Conservation (phyloP, 2,329 filamentous ascomycete genomes). For the Exophiala xenobiotica region DNA sequence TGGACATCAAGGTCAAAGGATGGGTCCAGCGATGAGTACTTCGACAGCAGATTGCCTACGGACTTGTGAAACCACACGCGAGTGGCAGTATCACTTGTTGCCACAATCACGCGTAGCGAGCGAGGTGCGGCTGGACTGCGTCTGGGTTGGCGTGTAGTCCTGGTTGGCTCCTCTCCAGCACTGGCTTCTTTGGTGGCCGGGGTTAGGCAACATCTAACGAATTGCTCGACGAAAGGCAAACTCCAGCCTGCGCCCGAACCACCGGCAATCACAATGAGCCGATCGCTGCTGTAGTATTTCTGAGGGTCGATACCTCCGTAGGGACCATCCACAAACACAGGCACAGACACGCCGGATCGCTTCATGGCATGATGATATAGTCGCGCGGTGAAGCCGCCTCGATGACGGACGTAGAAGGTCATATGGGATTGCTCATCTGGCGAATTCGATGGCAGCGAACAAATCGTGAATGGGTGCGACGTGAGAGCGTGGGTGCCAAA, state of each 20-base stretch:
- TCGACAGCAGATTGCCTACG: slow-evolving; percentile 33
- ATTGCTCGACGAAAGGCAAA: slow-evolving; percentile 48
- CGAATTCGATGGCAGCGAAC: slow-evolving; percentile 45
- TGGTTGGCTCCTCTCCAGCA: slow-evolving; percentile 2
- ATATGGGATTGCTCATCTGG: slow-evolving; percentile 34
- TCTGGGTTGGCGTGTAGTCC: too few relatives aligned
- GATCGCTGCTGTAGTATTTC: slow-evolving; percentile 43
- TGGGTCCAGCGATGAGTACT: slow-evolving; percentile 20
- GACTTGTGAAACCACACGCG: slow-evolving; percentile 39
- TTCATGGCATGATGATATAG: slow-evolving; percentile 34
- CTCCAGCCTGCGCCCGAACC: slow-evolving; percentile 58
- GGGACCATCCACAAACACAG: slow-evolving; percentile 58
- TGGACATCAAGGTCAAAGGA: slow-evolving; percentile 28
- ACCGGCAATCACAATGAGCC: slow-evolving; percentile 52
- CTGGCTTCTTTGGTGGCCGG: neutral
- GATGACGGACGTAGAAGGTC: slow-evolving; percentile 55
- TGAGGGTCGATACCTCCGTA: slow-evolving; percentile 53
- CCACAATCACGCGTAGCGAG: slow-evolving; percentile 37
- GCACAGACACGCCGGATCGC: slow-evolving; percentile 39
- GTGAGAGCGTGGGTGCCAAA: slow-evolving; percentile 47
- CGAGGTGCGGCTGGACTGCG: too few relatives aligned
- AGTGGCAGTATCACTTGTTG: slow-evolving; percentile 38
- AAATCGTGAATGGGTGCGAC: slow-evolving; percentile 57
- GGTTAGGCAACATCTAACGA: neutral
- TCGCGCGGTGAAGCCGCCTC: slow-evolving; percentile 51